Base-by-base conservation (phyloP, 192 early-diverging fungal genomes). In the Thoreauomyces humboldtii region DNA sequence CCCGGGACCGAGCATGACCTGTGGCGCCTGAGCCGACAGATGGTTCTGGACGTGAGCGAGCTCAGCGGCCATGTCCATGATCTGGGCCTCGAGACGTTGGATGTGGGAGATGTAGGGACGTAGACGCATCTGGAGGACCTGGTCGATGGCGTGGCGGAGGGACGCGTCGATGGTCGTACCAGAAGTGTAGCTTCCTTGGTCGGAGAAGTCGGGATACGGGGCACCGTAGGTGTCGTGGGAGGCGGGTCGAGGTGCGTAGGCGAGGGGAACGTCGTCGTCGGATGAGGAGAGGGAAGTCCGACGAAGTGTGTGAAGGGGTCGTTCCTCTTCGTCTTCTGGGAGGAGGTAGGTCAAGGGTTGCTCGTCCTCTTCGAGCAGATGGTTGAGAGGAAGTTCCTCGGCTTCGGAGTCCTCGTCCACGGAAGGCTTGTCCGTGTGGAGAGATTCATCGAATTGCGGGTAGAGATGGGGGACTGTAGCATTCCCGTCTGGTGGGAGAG, bases 1-100 rank as follows among this genome's bases (percentile, higher is more conserved):
- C 6, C 61, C 61, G 0, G 61, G 61, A 3, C 61, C 61, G 4
- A 63, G 29, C 46, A 52, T 28, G 14, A 48, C 46, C 2, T 48
- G 28, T 15, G 61, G 61, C 7, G 32, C 61, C 2, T 52, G 46
- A 22, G 24, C 24, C 24, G 21, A 14, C 7, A 48, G 0, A 27
- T 27, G 22, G 14, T 51, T 50, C 34, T 53, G 47, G 0, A 63
- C n/a, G 22, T 51, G 34, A 4, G 25, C 9, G 0, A 63, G n/a
- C 4, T 52, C 27, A 15, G 47, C 11, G 32, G 33, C 24, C 47
- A 63, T 29, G 24, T 63, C 19, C 28, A 15, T 15, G 0, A 63
- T 24, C 29, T 63, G 61, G 2, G 32, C 24, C 28, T 63, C 61
- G 31, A 63, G 35, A 0, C 35, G 31, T 17, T 53, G 61, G 7